A percentile compares a stretch with the other conserved stretches of the same genome.
These are phyloP conservation scores for Ophiosphaerella narmari DNA, from an alignment of 2,329 filamentous ascomycete genomes.

Conservation along the genomic window DNA sequence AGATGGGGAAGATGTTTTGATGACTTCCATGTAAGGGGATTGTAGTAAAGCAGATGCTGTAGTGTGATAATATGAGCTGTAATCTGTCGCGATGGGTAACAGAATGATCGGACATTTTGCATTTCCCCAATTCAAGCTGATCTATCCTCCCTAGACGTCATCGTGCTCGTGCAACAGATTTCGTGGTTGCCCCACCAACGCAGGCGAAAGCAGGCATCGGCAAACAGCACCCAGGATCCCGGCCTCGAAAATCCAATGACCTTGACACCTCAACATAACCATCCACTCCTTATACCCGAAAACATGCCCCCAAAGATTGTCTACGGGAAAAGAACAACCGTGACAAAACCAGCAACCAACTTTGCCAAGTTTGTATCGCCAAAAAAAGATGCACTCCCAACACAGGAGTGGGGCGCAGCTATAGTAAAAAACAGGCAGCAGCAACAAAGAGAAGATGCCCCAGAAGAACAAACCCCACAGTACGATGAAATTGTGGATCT, in stretches of 20 bases:
- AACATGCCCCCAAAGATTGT: constrained; percentile 30
- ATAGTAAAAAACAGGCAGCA: constrained; percentile 6
- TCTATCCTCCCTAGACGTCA: neutral
- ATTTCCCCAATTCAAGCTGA: neutral
- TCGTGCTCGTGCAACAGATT: neutral
- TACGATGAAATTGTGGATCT: neutral
- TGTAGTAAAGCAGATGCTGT: neutral
- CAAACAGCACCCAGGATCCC: neutral
- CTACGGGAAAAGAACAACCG: constrained; percentile 29
- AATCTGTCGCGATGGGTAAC: neutral
- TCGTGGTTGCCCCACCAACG: constrained; percentile 5
- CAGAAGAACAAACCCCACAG: neutral
- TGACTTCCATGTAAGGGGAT: neutral
- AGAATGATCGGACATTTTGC: neutral
- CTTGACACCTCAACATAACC: constrained; percentile 3
- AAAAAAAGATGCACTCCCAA: constrained; percentile 20
- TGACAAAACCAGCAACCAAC: constrained; percentile 34
- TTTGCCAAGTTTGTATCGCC: constrained; percentile 35
- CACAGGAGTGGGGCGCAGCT: neutral
- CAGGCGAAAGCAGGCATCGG: constrained; percentile 3
- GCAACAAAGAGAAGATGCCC: constrained; percentile 4
- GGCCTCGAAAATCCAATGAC: neutral
- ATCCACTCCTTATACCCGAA: constrained; percentile 7
- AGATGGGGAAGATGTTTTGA: neutral
- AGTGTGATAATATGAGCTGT: neutral